Conservation (phyloP, 139 green algal genomes). For the Picochlorum sp. region DNA sequence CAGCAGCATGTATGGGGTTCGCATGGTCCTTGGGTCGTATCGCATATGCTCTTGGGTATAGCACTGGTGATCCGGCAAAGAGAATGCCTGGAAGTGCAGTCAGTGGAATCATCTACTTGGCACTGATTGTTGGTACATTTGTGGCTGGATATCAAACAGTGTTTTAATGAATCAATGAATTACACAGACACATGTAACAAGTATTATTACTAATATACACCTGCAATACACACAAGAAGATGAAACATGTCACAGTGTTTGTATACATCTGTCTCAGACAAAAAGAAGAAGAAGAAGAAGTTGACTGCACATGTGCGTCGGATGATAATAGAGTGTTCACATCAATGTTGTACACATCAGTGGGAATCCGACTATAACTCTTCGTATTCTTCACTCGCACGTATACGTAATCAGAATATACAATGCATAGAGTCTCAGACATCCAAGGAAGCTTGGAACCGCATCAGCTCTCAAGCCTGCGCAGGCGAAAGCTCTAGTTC, state of each 20-base stretch:
- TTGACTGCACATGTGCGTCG: too few species aligned
- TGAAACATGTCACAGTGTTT: too few species aligned
- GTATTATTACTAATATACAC: too few species aligned
- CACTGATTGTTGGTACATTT: constrained; percentile 5
- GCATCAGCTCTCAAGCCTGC: constrained; percentile 63
- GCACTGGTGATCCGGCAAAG: constrained; percentile 15
- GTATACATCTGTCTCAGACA: too few species aligned
- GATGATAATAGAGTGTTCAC: neutral
- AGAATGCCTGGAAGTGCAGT: constrained; percentile 3
- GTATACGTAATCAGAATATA: neutral
- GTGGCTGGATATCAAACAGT: constrained; percentile 2
- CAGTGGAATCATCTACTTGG: constrained; percentile 12
- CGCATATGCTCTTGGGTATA: constrained; percentile 18
- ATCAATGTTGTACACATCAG: constrained; percentile 12
- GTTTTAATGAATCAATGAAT: neutral
- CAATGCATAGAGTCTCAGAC: constrained; percentile 39
- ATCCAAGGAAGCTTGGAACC: constrained; percentile 62
- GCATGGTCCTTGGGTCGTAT: constrained; percentile 1
- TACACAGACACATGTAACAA: too few species aligned
- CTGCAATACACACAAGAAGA: too few species aligned
- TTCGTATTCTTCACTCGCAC: constrained; percentile 5
- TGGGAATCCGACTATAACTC: constrained; percentile 13
- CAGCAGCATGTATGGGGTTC: constrained; percentile 14
- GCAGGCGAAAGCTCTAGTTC: constrained; percentile 61
- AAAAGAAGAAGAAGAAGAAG: too few species aligned